phyloP scores from a whole-genome alignment of 2,329 filamentous ascomycete genomes.

The Pseudopithomyces maydicus region DNA sequence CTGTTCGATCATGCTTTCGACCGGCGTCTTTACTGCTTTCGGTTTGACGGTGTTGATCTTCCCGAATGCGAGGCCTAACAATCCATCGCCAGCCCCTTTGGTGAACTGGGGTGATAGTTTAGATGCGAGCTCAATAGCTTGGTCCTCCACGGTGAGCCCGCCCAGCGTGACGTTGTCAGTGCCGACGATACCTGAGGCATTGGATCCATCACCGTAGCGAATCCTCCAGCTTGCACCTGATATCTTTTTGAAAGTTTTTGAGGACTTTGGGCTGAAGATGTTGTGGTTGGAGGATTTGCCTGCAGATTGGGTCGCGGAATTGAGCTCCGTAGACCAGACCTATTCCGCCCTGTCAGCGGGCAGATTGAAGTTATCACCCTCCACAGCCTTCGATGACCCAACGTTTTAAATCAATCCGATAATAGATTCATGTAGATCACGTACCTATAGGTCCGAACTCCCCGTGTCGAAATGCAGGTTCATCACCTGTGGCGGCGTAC shows the following conservation, averaged over 20 bases:
- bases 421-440: too few relatives aligned
- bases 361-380: too few relatives aligned
- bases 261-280: constrained; percentile 66
- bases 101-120: constrained; percentile 63
- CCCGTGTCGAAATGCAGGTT: constrained; percentile 73
- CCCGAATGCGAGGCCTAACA: constrained; percentile 69
- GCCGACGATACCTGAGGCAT: constrained; percentile 67
- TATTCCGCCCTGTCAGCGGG: constrained; percentile 43
- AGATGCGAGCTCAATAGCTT: constrained; percentile 69
- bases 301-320: constrained; percentile 40
- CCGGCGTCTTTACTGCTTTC: constrained; percentile 62
- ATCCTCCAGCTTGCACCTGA: constrained; percentile 65
- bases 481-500: constrained; percentile 65
- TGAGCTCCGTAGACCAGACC: constrained; percentile 68
- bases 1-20: constrained; percentile 71
- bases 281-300: constrained; percentile 51
- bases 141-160: constrained; percentile 63
- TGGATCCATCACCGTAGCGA: constrained; percentile 70
- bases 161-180: constrained; percentile 67
- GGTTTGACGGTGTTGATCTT: constrained; percentile 67
- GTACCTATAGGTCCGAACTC: constrained; percentile 70
- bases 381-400: too few relatives aligned
- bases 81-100: constrained; percentile 63
- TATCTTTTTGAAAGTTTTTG: constrained; percentile 61
- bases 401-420: too few relatives aligned